These are phyloP conservation scores for Suillus tomentosus DNA, from an alignment of 768 basidiomycete genomes.

Conservation along the genomic window DNA sequence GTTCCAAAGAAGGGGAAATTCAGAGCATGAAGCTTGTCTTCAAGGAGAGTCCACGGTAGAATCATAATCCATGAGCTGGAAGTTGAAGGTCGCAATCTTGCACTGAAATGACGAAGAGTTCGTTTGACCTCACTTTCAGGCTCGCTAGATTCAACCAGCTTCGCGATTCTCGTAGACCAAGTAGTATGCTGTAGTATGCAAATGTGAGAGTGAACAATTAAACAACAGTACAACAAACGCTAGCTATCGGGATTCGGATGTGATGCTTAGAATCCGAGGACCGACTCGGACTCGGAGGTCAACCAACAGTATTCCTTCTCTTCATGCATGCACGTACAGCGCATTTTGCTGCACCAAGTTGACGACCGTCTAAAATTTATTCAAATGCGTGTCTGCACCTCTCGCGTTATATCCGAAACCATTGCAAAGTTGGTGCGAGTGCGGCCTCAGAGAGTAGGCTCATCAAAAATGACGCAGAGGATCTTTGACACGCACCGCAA, in stretches of 20 bases:
- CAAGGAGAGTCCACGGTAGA: too few species aligned
- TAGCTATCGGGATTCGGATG: too few species aligned
- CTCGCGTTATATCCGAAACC: neutral
- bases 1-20: too few species aligned
- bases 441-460: too few species aligned
- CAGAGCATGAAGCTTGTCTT: too few species aligned
- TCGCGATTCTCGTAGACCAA: neutral
- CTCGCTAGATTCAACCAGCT: neutral
- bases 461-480: neutral
- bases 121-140: neutral
- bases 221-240: too few species aligned
- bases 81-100: constrained; percentile 27
- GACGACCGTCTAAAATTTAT: neutral
- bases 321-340: too few species aligned
- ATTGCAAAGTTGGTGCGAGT: neutral
- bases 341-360: neutral
- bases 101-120: neutral
- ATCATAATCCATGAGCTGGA: neutral
- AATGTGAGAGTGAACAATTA: neutral
- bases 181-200: neutral
- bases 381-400: neutral
- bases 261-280: too few species aligned
- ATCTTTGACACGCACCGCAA: neutral
- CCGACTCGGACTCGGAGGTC: too few species aligned
- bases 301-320: too few species aligned